Evolutionary conservation across 768 basidiomycete species (phyloP), one percentile per base, ranked within the genome.

Genomic region (Rhodotorula babjevae): DNA sequence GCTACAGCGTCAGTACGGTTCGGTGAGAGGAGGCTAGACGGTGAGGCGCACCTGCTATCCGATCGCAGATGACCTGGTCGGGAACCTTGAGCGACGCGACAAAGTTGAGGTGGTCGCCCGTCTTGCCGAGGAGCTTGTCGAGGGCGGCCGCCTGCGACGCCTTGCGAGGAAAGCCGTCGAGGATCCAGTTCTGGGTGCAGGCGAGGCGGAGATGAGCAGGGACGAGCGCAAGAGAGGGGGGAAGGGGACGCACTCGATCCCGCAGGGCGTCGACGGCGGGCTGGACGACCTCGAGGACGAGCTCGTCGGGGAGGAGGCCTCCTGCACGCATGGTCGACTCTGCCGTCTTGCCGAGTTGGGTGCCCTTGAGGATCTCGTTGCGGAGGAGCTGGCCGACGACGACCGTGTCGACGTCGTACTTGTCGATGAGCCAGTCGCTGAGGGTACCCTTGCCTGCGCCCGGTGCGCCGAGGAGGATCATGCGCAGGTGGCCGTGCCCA

Each of bases 141-240:
- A 95, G 84, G 58, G 92, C 83, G 79, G 87, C 83, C 7, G 89
- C 92, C 80, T 95, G 93, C n/a, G 84, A 86, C 3, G 92, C 82
- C 19, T 92, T 95, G 50, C 93, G 88, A 63, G 93, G 93, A 78
- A 95, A 94, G 42, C 93, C 93, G 76, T 95, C 93, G 57, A 94
- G 81, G 74, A 95, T 89, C 93, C 93, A 94, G 78, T 90, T 88
- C 90, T 93, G 72, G 33, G 15, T 68, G 56, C 25, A 50, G 27
- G 58, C 27, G 46, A 15, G 7, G 50, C 19, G 11, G 9, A 27
- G 27, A 33, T 56, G 19, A n/a, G 58, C 33, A 18, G 12, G 52
- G 23, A 60, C 85, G 57, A 31, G 47, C 36, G n/a, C n/a, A n/a
- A n/a, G 21, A 5, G 8, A 29, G 21, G 50, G 42, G 33, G 15